Conservation (phyloP, 768 basidiomycete species). For the Boletus sp. region DNA sequence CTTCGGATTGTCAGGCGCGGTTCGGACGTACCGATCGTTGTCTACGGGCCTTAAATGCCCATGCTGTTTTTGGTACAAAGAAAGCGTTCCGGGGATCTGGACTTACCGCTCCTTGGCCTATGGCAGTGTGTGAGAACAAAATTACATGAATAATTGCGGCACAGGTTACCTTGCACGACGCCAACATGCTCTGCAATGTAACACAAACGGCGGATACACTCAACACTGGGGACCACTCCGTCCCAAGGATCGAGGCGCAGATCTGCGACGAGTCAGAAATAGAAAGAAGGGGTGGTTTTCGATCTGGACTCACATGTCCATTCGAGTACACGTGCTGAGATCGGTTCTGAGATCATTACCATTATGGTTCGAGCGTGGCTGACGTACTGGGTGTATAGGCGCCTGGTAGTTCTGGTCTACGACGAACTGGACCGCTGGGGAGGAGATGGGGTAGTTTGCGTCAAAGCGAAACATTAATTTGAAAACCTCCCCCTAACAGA, state of each 20-base stretch:
- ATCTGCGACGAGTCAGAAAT: constrained; percentile 48
- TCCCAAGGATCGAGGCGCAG: constrained; percentile 86
- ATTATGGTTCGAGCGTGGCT: background rate
- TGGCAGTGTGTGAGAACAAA: background rate
- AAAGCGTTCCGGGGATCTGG: background rate
- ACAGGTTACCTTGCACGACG: constrained; percentile 77
- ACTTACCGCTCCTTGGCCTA: constrained; percentile 66
- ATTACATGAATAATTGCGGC: background rate
- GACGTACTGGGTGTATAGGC: constrained; percentile 77
- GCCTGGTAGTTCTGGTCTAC: constrained; percentile 60
- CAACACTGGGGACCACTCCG: constrained; percentile 88
- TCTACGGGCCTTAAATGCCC: constrained; percentile 59
- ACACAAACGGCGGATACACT: constrained; percentile 80
- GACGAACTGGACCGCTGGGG: constrained; percentile 86
- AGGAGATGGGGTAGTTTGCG: constrained; percentile 77
- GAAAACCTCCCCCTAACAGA: constrained; percentile 67
- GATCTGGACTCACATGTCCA: constrained; percentile 59
- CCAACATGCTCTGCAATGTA: constrained; percentile 90
- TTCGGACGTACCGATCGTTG: constrained; percentile 78
- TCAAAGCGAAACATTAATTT: constrained; percentile 84
- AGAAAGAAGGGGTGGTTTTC: constrained; percentile 6
- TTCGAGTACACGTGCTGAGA: constrained; percentile 83
- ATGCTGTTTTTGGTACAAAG: constrained; percentile 6
- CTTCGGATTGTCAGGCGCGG: constrained; percentile 83
- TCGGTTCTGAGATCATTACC: constrained; percentile 9